These are phyloP conservation scores for Adansonia madagascariensis DNA, from an alignment of 441 rosid species.

Conservation along the genomic window DNA sequence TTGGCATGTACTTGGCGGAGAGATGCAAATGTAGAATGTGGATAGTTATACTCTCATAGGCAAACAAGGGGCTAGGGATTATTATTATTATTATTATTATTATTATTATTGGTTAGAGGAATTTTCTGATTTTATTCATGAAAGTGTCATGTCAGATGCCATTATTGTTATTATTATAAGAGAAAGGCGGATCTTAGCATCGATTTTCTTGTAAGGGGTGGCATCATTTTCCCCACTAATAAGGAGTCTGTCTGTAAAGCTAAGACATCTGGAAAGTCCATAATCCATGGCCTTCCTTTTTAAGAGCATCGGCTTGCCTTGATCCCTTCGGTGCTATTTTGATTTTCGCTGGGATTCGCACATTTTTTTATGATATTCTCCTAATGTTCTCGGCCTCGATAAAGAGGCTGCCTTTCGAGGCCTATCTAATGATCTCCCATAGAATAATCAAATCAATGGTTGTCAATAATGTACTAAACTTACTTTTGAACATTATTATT, in stretches of 20 bases:
- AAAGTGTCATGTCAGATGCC: too few species aligned
- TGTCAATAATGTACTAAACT: not conserved
- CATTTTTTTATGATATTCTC: not conserved
- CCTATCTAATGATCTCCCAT: constrained; percentile 16
- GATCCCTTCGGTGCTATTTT: constrained; percentile 11
- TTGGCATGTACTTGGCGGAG: not conserved
- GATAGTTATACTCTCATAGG: not conserved
- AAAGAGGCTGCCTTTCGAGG: not conserved
- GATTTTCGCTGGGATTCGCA: not conserved
- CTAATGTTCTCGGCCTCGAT: not conserved
- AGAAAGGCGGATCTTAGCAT: not conserved
- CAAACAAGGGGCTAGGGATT: not conserved
- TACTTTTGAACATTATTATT: not conserved
- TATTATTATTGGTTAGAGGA: too few species aligned
- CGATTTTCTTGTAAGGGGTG: not conserved
- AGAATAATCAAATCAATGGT: not conserved
- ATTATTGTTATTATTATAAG: not conserved
- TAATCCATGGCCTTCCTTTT: constrained; percentile 28
- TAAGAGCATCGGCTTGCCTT: constrained; percentile 28
- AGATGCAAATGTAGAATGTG: not conserved
- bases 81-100: too few species aligned
- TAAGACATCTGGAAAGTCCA: constrained; percentile 29
- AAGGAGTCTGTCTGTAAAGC: constrained; percentile 9
- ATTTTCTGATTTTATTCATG: too few species aligned
- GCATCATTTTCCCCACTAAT: constrained; percentile 21